A percentile compares a stretch with the other conserved stretches of the same genome.
These are phyloP conservation scores for Scenedesmus sp. DNA, from an alignment of 163 green algal species.

Conservation along the genomic window DNA sequence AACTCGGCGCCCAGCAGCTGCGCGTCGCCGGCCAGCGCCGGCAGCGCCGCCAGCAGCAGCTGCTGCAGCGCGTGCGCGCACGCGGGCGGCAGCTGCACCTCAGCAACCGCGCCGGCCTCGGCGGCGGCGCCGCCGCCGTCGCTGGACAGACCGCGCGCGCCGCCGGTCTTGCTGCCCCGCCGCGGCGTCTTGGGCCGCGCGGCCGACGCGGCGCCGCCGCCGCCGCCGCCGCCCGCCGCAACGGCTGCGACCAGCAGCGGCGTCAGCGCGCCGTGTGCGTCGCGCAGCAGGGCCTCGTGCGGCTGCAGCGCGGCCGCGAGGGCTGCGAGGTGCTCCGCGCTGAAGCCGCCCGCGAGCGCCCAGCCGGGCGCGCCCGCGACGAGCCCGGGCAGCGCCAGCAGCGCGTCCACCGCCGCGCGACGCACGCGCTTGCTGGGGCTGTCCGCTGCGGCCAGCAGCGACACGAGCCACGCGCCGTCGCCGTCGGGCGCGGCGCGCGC, in stretches of 20 bases:
- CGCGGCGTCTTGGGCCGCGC: too few species aligned
- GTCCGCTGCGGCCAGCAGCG: constrained; percentile 16
- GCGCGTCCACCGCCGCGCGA: constrained; percentile 35
- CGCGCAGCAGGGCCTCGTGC: constrained; percentile 27
- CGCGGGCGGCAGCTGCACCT: constrained; percentile 16
- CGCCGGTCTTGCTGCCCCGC: background rate
- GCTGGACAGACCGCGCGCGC: background rate
- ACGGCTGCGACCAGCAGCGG: too few species aligned
- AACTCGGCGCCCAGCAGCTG: constrained; percentile 17
- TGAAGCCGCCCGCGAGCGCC: background rate
- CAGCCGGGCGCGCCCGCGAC: constrained; percentile 5
- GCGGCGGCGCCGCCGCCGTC: constrained; percentile 4
- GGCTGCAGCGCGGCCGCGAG: constrained; percentile 25
- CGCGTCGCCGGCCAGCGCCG: background rate
- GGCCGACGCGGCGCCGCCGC: background rate
- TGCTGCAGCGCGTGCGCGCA: constrained; percentile 1
- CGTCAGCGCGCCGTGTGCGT: constrained; percentile 17
- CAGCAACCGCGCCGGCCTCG: constrained; percentile 2
- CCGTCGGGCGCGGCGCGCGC: background rate
- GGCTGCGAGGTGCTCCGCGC: background rate
- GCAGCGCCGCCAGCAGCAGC: constrained; percentile 40
- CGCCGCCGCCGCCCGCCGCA: constrained; percentile 6
- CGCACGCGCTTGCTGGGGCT: constrained; percentile 47
- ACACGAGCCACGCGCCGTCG: constrained; percentile 33
- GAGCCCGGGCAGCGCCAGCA: constrained; percentile 21